phyloP scores from a whole-genome alignment of 2,329 filamentous ascomycete genomes.

The Saccharata proteae region DNA sequence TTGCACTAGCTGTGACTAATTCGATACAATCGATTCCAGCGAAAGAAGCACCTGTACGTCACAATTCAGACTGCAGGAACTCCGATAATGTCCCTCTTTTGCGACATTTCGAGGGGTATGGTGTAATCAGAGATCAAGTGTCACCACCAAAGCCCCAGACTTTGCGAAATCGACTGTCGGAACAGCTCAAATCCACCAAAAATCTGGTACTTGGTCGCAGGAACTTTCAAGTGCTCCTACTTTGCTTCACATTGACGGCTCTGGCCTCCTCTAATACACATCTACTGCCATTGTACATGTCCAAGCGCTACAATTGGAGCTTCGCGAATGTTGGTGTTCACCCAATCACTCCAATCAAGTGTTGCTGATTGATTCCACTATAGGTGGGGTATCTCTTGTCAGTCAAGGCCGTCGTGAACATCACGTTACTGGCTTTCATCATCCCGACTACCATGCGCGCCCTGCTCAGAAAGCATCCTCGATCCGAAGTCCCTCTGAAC shows the following conservation, averaged over 20 bases:
- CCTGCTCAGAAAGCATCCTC: conserved; percentile 11
- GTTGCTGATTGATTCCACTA: not conserved
- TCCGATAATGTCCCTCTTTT: no score
- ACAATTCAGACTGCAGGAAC: no score
- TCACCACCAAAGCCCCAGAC: no score
- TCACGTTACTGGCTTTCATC: conserved; percentile 20
- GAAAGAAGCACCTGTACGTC: conserved; percentile 1
- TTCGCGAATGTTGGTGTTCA: conserved; percentile 18
- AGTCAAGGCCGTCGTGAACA: conserved; percentile 24
- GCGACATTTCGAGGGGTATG: no score
- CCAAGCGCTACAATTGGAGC: conserved; percentile 26
- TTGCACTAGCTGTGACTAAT: conserved; percentile 19
- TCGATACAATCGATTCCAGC: no score
- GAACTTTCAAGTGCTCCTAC: conserved; percentile 23
- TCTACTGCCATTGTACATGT: conserved; percentile 26
- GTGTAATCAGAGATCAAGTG: no score
- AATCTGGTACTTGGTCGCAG: conserved; percentile 4
- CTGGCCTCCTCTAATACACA: conserved; percentile 27
- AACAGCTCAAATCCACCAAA: no score
- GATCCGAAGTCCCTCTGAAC: conserved; percentile 19
- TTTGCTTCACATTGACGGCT: conserved; percentile 22
- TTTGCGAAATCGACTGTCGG: no score
- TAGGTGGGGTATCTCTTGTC: conserved; percentile 26
- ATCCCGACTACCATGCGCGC: conserved; percentile 22
- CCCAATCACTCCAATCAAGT: not conserved